phyloP scores from a whole-genome alignment of 208 protist species.

The Trypanosoma rangeli region DNA sequence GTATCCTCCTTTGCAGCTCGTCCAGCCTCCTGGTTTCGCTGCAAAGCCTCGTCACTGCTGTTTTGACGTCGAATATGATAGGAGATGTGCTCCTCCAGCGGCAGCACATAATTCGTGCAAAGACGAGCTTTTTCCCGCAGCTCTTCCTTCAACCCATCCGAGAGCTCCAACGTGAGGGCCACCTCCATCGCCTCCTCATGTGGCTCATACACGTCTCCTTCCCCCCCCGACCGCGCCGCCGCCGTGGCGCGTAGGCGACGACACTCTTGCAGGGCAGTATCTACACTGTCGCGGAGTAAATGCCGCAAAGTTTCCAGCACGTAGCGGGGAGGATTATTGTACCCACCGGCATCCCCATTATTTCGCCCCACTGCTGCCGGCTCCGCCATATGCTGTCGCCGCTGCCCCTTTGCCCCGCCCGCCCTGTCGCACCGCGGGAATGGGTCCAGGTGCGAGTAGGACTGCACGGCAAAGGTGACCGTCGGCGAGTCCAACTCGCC shows the following conservation, averaged over 20 bases:
- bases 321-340: slow-evolving; percentile 37
- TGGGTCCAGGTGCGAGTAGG: slow-evolving; percentile 71
- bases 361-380: background rate
- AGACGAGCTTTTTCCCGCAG: slow-evolving; percentile 72
- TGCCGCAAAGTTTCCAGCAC: slow-evolving; percentile 67
- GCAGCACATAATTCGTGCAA: slow-evolving; percentile 60
- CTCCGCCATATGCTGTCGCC: background rate
- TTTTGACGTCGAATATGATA: slow-evolving; percentile 42
- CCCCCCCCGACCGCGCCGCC: background rate
- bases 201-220: background rate
- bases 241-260: background rate
- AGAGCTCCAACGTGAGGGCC: slow-evolving; percentile 50
- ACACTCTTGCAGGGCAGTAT: slow-evolving; percentile 42
- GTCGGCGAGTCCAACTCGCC: slow-evolving; percentile 54
- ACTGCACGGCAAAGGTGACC: slow-evolving; percentile 50
- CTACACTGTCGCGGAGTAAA: slow-evolving; percentile 40
- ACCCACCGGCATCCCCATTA: background rate
- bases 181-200: slow-evolving; percentile 34
- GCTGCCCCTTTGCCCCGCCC: background rate
- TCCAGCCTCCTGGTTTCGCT: background rate
- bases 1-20: slow-evolving; percentile 5
- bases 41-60: slow-evolving; percentile 17
- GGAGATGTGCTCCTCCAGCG: slow-evolving; percentile 50
- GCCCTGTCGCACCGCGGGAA: slow-evolving; percentile 34
- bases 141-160: slow-evolving; percentile 46